A percentile compares a stretch with the other conserved stretches of the same genome.
Conservation (phyloP, 2,329 filamentous ascomycete genomes). For the Polytolypa hystricis region DNA sequence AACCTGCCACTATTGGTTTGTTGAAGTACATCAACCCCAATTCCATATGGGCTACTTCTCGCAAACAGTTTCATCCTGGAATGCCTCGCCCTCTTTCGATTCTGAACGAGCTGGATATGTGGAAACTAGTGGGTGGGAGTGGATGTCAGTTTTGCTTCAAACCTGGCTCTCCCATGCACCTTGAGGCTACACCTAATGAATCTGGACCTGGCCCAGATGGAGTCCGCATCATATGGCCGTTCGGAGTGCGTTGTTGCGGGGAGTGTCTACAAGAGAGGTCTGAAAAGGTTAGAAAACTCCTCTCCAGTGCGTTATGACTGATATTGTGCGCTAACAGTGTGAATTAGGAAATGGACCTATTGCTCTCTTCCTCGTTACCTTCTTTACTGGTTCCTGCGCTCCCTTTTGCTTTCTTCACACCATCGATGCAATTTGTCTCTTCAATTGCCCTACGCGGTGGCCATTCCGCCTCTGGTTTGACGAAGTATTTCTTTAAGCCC, state of each 20-base stretch:
- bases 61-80: constrained; percentile 52
- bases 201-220: constrained; percentile 51
- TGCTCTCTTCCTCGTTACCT: constrained; percentile 50
- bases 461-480: constrained; percentile 39
- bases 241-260: constrained; percentile 56
- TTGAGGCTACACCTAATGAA: constrained; percentile 39
- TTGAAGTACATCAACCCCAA: constrained; percentile 44
- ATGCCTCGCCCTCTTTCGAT: constrained; percentile 58
- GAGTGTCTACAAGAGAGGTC: constrained; percentile 50
- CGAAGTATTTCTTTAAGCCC: constrained; percentile 54
- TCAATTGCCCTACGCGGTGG: constrained; percentile 42
- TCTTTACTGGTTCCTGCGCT: constrained; percentile 57
- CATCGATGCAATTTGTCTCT: constrained; percentile 49
- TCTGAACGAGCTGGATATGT: constrained; percentile 64
- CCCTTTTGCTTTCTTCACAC: constrained; percentile 55
- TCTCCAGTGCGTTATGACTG: too few species aligned
- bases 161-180: constrained; percentile 13
- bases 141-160: constrained; percentile 59
- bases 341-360: constrained; percentile 56
- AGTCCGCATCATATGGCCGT: constrained; percentile 59
- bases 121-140: constrained; percentile 53
- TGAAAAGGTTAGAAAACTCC: constrained; percentile 60
- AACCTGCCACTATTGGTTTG: constrained; percentile 21
- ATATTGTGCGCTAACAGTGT: too few species aligned
- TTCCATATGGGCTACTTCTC: constrained; percentile 59